These are phyloP conservation scores for Dactylellina drechsleri DNA, from an alignment of 2,329 filamentous ascomycete genomes.

Conservation along the genomic window DNA sequence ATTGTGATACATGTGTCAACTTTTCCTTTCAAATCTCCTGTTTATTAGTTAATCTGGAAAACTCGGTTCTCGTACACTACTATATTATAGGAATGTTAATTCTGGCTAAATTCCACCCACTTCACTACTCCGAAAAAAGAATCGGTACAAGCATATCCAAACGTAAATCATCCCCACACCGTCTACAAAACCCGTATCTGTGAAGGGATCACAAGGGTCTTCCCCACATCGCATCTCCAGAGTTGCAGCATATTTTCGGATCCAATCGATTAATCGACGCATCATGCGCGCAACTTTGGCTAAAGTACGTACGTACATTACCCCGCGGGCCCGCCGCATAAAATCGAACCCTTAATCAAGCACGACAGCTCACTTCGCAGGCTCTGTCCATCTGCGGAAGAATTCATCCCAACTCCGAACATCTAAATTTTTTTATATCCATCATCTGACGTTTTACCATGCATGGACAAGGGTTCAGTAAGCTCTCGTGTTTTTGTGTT, in stretches of 20 bases:
- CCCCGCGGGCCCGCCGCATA: conserved; percentile 30
- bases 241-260: conserved; percentile 48
- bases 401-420: conserved; percentile 24
- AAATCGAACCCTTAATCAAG: conserved; percentile 14
- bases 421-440: conserved; percentile 21
- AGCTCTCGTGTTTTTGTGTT: no score
- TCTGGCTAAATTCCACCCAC: conserved; percentile 54
- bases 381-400: conserved; percentile 20
- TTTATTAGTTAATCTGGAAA: not conserved
- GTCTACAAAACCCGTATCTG: conserved; percentile 18
- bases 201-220: conserved; percentile 41
- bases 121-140: conserved; percentile 46
- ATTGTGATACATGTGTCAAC: conserved; percentile 31
- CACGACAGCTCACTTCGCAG: no score
- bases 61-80: conserved; percentile 18
- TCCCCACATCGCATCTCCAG: conserved; percentile 47
- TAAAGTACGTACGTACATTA: no score
- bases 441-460: conserved; percentile 38
- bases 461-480: no score
- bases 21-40: not conserved
- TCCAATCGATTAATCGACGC: conserved; percentile 38
- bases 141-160: not conserved
- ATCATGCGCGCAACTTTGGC: conserved; percentile 37
- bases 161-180: conserved; percentile 28
- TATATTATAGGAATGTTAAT: not conserved